These are phyloP conservation scores for Akanthomyces lecanii DNA, from an alignment of 2,329 filamentous ascomycete species.

Conservation along the genomic window DNA sequence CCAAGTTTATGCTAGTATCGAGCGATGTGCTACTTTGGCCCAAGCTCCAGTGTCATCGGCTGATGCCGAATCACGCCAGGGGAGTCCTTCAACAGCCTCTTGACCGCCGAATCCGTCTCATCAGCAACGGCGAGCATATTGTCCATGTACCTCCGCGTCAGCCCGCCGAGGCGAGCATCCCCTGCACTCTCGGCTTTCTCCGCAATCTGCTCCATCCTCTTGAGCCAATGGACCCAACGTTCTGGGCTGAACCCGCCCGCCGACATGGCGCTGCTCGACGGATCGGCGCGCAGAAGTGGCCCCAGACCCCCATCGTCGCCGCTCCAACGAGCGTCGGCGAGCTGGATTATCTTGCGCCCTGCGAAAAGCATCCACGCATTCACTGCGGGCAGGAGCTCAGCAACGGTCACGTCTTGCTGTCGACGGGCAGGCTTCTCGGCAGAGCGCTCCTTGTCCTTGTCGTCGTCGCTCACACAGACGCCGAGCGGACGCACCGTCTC, in stretches of 20 bases:
- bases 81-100: background rate
- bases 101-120: background rate
- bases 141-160: background rate
- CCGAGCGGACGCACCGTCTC: background rate
- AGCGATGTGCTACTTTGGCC: background rate
- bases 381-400: background rate
- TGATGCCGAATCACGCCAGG: background rate
- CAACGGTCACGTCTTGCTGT: background rate
- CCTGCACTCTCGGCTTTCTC: background rate
- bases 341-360: background rate
- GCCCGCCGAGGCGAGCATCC: background rate
- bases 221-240: slow-evolving; percentile 6
- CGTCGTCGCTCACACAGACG: background rate
- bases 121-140: background rate
- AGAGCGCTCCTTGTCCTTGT: background rate
- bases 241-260: background rate
- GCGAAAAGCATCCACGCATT: background rate
- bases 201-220: background rate
- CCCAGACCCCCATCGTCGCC: background rate
- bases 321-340: background rate
- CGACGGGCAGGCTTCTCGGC: background rate
- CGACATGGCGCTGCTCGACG: background rate
- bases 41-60: background rate
- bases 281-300: background rate
- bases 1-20: too few relatives aligned